Conservation (phyloP, 1,139 yeast genomes). For the Saccharomyces hybrid region DNA sequence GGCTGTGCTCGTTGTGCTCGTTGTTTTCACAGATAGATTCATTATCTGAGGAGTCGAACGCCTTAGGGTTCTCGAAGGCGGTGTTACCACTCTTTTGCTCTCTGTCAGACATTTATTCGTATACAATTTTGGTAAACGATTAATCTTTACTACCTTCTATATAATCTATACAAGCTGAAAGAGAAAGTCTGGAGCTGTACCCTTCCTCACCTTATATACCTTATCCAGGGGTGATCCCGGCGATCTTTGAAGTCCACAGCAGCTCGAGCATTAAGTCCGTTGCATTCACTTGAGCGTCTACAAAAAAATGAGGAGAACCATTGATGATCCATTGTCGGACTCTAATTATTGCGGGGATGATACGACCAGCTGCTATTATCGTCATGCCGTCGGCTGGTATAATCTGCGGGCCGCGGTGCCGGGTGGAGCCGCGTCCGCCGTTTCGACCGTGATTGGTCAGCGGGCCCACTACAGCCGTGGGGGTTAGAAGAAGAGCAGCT, state of each 20-base stretch:
- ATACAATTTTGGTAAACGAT: neutral
- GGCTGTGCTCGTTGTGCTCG: neutral
- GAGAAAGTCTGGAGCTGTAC: no score
- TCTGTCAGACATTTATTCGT: conserved; percentile 10
- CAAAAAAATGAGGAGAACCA: neutral
- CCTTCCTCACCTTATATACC: neutral
- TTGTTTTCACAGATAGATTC: neutral
- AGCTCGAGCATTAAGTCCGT: neutral
- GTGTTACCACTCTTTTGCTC: conserved; percentile 9
- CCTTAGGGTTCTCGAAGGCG: neutral
- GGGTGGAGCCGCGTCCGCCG: neutral
- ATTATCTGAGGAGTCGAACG: neutral
- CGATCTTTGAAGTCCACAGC: neutral
- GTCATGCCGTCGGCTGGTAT: neutral
- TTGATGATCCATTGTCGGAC: neutral
- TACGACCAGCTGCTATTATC: neutral
- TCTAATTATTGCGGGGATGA: neutral
- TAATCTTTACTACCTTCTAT: no score
- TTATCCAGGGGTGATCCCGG: neutral
- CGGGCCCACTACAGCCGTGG: neutral
- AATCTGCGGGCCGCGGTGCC: neutral
- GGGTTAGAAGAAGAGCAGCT: neutral
- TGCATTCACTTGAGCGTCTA: neutral
- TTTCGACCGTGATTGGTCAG: neutral
- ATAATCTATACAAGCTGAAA: no score